Conservation (phyloP, 192 early-diverging fungal species). For the Entrophospora sp. region DNA sequence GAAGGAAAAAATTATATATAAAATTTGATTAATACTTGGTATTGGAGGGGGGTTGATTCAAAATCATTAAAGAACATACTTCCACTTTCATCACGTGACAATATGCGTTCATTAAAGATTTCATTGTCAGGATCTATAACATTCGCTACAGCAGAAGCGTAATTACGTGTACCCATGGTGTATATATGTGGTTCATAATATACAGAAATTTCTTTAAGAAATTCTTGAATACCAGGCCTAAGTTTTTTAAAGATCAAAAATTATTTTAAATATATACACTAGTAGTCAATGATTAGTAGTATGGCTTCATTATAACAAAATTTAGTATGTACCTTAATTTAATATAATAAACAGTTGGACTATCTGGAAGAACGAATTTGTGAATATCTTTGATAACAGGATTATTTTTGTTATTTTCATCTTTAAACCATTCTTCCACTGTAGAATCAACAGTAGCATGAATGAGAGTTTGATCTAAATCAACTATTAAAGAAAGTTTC, state of each 20-base stretch:
- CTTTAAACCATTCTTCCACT: slow-evolving; percentile 65
- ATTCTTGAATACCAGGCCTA: slow-evolving; percentile 73
- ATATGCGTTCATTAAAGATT: slow-evolving; percentile 80
- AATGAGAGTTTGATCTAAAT: slow-evolving; percentile 96
- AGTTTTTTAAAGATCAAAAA: not conserved
- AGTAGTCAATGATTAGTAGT: no score
- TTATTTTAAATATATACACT: not conserved
- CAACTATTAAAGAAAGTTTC: slow-evolving; percentile 85
- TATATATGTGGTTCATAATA: slow-evolving; percentile 97
- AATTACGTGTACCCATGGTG: slow-evolving; percentile 93
- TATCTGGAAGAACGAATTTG: slow-evolving; percentile 64
- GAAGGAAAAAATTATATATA: no score
- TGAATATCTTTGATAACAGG: slow-evolving; percentile 56
- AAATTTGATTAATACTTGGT: no score
- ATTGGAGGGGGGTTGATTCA: no score
- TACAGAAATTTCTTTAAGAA: slow-evolving; percentile 57
- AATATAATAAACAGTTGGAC: slow-evolving; percentile 64
- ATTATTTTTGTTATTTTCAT: slow-evolving; percentile 49
- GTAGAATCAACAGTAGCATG: slow-evolving; percentile 80
- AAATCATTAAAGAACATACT: slow-evolving; percentile 49
- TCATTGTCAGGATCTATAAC: slow-evolving; percentile 75
- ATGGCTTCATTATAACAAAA: no score
- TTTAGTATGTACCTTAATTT: slow-evolving; percentile 60
- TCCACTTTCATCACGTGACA: slow-evolving; percentile 88
- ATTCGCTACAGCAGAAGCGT: slow-evolving; percentile 81